Evolutionary conservation across 169 alveolate genomes (phyloP).

Genomic region (Plasmodium sp.): DNA sequence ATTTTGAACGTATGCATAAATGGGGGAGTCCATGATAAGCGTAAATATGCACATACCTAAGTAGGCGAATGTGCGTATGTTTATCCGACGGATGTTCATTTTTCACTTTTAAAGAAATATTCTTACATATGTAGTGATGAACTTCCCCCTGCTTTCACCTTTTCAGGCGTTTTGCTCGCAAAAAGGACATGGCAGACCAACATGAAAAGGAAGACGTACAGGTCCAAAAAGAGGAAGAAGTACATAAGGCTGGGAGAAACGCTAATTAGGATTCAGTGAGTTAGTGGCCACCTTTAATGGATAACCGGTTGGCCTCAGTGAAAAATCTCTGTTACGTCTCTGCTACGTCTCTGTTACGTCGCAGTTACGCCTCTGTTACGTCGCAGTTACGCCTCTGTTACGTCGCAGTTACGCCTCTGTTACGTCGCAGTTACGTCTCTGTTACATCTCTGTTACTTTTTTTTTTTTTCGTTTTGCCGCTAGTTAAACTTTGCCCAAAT

Average conservation of each 20-base stretch:
- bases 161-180: slow-evolving; percentile 43
- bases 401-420: no score
- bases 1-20: not conserved
- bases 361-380: no score
- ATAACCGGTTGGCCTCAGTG: not conserved
- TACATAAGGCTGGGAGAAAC: slow-evolving; percentile 82
- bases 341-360: no score
- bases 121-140: not conserved
- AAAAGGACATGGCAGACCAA: slow-evolving; percentile 83
- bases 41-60: not conserved
- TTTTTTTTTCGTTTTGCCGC: not conserved
- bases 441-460: not conserved
- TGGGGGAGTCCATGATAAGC: not conserved
- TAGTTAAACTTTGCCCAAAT: not conserved
- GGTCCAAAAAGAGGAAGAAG: slow-evolving; percentile 77
- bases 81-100: not conserved
- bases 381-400: not conserved
- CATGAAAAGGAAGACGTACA: slow-evolving; percentile 82
- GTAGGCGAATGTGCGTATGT: not conserved
- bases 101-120: not conserved
- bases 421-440: no score
- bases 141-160: not conserved
- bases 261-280: slow-evolving; percentile 75
- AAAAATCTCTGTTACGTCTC: not conserved
- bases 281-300: not conserved